A percentile compares a stretch with the other conserved stretches of the same genome.
phyloP scores from a whole-genome alignment of 106 monocot genomes.

The Dendrobium huoshanense region DNA sequence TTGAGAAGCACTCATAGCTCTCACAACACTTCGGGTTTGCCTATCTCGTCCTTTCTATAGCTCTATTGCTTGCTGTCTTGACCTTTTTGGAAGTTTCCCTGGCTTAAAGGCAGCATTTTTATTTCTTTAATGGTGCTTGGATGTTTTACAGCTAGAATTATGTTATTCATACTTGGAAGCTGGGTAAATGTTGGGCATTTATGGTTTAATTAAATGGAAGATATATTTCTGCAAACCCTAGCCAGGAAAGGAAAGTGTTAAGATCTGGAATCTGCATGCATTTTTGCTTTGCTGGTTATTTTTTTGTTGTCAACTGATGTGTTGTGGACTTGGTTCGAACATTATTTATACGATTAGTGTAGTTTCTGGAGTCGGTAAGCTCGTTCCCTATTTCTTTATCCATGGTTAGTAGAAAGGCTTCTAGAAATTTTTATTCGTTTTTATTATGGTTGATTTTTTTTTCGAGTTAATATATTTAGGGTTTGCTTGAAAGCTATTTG shows the following conservation, averaged over 20 bases:
- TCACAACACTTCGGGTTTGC: constrained; percentile 25
- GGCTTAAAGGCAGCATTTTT: constrained; percentile 1
- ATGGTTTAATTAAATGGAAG: neutral
- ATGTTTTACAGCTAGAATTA: neutral
- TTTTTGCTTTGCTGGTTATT: neutral
- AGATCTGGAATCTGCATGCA: neutral
- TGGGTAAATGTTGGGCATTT: neutral
- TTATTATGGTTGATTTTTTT: neutral
- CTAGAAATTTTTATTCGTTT: too few relatives aligned
- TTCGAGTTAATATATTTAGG: neutral
- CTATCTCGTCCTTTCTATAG: neutral
- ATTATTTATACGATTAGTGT: neutral
- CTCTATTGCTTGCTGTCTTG: constrained; percentile 2
- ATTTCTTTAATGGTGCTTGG: neutral
- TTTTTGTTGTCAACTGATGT: too few relatives aligned
- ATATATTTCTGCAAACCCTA: neutral
- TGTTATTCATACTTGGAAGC: neutral
- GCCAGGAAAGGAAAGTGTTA: neutral
- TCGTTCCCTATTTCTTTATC: too few relatives aligned
- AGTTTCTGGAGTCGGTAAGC: neutral
- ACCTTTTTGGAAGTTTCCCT: neutral
- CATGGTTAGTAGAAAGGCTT: too few relatives aligned
- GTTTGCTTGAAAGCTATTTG: neutral
- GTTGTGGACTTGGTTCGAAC: neutral
- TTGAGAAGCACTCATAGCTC: constrained; percentile 33